Evolutionary conservation across 208 protist species (phyloP), one percentile per base, ranked within the genome.

Genomic region (Trypanosoma mega): DNA sequence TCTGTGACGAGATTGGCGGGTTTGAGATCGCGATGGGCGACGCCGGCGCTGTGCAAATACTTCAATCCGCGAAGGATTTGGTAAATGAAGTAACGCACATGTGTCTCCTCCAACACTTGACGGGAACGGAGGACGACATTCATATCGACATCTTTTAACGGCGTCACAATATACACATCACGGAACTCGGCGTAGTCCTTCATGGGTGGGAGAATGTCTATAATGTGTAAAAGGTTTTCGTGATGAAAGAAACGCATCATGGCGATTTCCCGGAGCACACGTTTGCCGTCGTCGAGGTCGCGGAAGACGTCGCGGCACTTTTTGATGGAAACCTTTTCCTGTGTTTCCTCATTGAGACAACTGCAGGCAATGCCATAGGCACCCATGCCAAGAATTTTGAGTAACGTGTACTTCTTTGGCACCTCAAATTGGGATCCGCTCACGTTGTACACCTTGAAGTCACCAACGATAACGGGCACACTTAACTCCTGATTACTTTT

Each of bases 81-180:
- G 43, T 93, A 93, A 5, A 94, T 58, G 53, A 89, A 91, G 64
- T 90, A 93, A 46, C 87, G 80, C 80, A 92, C 89, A 70, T 90
- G 81, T 2, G 80, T 80, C 30, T 89, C 79, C 55, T 94, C 78
- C 14, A 90, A 64, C 50, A 89, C 82, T 67, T 99, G 98, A 21
- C 97, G 95, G 5, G 83, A 90, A 55, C 83, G 87, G 20, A 93
- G 68, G 33, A 93, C 82, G 9, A 90, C 87, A 68, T 99, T 99
- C 69, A 99, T 75, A 62, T 99, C 98, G 26, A 98, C 87, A 46
- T 98, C 96, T 59, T 98, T 87, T 58, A 96, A 97, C 55, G 98
- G 97, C 31, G 98, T 98, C 27, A 99, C 97, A 26, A 99, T 82
- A 48, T 97, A 98, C 16, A 99, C 85, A 59, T 93, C 87, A 55